Percentiles rank a stretch among this genome's conserved stretches.
phyloP scores from a whole-genome alignment of 257 asterid species.

The Mitragyna speciosa region DNA sequence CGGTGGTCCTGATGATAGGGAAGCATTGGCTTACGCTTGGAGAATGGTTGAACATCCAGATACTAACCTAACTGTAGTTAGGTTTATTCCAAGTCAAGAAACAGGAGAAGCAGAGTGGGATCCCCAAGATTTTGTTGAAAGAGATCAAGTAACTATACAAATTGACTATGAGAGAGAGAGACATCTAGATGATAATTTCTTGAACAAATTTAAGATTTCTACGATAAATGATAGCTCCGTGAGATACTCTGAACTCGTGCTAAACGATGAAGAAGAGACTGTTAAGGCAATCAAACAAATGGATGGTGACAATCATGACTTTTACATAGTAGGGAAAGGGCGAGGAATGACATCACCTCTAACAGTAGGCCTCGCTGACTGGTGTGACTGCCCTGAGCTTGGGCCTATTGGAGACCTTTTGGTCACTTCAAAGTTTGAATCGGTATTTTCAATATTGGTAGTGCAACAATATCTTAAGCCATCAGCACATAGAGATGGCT shows the following conservation, averaged over 20 bases:
- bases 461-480: constrained; percentile 61
- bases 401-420: constrained; percentile 91
- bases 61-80: constrained; percentile 48
- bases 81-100: constrained; percentile 58
- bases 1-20: constrained; percentile 91
- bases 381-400: constrained; percentile 97
- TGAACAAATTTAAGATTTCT: constrained; percentile 51
- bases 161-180: constrained; percentile 52
- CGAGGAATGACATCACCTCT: constrained; percentile 57
- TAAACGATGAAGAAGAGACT: constrained; percentile 76
- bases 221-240: constrained; percentile 38
- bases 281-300: constrained; percentile 65
- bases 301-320: constrained; percentile 60
- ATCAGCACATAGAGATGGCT: constrained; percentile 34
- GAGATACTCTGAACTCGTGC: constrained; percentile 46
- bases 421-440: constrained; percentile 74
- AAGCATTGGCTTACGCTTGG: constrained; percentile 75
- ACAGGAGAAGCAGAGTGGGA: constrained; percentile 13
- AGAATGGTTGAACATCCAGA: constrained; percentile 60
- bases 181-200: constrained; percentile 59
- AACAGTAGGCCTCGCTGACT: constrained; percentile 72
- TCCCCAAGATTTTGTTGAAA: constrained; percentile 22
- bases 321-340: constrained; percentile 87
- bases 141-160: constrained; percentile 38
- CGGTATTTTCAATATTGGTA: constrained; percentile 64